Evolutionary conservation across 208 protist species (phyloP).

Genomic region (Trichomonas vaginalis): DNA sequence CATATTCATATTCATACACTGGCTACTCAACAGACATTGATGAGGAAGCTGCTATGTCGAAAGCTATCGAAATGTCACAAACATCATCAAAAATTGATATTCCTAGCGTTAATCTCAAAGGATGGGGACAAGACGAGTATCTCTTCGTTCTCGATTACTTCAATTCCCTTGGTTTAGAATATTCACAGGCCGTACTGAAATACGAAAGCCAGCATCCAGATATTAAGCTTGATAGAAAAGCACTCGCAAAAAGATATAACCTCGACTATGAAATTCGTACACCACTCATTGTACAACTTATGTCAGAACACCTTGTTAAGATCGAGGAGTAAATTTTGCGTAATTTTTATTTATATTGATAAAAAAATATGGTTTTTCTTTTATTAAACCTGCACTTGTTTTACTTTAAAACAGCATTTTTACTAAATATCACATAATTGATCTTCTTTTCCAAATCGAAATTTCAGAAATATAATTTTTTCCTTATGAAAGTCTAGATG

Average conservation of each 20-base stretch:
- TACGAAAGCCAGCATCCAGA: background rate
- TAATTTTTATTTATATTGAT: background rate
- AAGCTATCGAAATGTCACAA: background rate
- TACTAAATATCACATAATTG: too few relatives aligned
- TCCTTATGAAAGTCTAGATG: too few relatives aligned
- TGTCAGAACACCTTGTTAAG: background rate
- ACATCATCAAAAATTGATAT: background rate
- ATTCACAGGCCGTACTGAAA: background rate
- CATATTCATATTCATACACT: background rate
- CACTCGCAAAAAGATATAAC: background rate
- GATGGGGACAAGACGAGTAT: background rate
- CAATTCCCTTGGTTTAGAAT: background rate
- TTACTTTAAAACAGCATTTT: too few relatives aligned
- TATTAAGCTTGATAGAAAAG: background rate
- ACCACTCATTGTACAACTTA: background rate
- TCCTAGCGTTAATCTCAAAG: background rate
- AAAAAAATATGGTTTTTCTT: background rate
- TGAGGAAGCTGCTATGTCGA: background rate
- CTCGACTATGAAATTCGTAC: background rate
- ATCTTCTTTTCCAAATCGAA: too few relatives aligned
- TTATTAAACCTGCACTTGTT: too few relatives aligned
- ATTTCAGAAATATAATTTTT: too few relatives aligned
- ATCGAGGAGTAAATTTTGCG: background rate
- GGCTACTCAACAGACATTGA: background rate
- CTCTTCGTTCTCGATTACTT: background rate